phyloP scores from a whole-genome alignment of 1,284 basidiomycete species.

The Apiotrichum siamense region DNA sequence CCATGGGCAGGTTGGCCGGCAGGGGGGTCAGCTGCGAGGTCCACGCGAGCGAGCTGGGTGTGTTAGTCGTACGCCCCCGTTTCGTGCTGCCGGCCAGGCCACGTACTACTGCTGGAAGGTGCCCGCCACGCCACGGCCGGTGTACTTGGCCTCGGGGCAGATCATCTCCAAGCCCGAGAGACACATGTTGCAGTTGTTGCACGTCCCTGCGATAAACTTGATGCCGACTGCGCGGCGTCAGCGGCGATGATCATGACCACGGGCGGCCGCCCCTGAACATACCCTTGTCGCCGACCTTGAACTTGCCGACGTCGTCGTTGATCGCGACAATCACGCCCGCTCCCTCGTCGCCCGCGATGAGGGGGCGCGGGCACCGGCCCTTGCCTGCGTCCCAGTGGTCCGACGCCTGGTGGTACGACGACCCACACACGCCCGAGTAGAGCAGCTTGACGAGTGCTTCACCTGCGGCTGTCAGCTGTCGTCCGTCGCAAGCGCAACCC shows the following conservation, averaged over 20 bases:
- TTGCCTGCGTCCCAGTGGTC: background rate
- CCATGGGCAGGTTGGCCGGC: constrained; percentile 59
- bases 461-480: no score
- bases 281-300: constrained; percentile 16
- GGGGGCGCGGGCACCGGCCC: constrained; percentile 52
- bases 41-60: constrained; percentile 44
- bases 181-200: constrained; percentile 67
- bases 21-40: constrained; percentile 67
- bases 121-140: constrained; percentile 70
- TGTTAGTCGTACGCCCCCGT: background rate
- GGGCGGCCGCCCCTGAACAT: constrained; percentile 50
- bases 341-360: constrained; percentile 79
- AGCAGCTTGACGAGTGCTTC: constrained; percentile 9
- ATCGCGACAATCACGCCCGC: constrained; percentile 69
- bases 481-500: no score
- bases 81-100: background rate
- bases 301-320: constrained; percentile 33
- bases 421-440: constrained; percentile 60
- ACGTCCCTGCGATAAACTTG: constrained; percentile 66
- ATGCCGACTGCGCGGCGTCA: constrained; percentile 58
- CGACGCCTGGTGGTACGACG: constrained; percentile 49
- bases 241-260: constrained; percentile 34
- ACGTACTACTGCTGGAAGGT: constrained; percentile 48
- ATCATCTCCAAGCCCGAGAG: constrained; percentile 57
- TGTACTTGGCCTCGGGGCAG: constrained; percentile 58